phyloP scores from a whole-genome alignment of 2,329 filamentous ascomycete genomes.

The Helotiales sp. region DNA sequence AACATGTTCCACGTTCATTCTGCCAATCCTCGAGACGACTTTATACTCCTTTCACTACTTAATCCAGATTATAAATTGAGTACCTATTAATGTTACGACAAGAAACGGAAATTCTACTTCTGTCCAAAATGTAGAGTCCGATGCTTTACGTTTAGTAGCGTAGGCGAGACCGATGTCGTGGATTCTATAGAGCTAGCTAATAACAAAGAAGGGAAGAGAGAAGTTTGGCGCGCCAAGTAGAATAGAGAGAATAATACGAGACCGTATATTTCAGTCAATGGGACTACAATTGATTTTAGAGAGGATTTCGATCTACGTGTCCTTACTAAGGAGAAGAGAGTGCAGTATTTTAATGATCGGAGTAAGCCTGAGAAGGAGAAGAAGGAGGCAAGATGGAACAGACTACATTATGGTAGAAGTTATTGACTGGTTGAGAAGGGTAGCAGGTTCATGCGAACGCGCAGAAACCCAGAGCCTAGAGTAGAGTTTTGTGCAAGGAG shows the following conservation, averaged over 20 bases:
- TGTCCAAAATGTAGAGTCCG: slow-evolving; percentile 46
- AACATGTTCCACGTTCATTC: slow-evolving; percentile 45
- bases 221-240: slow-evolving; percentile 32
- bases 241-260: slow-evolving; percentile 28
- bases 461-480: slow-evolving; percentile 11
- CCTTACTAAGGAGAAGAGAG: slow-evolving; percentile 32
- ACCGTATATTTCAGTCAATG: slow-evolving; percentile 32
- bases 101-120: slow-evolving; percentile 42
- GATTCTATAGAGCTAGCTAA: slow-evolving; percentile 27
- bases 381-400: slow-evolving; percentile 30
- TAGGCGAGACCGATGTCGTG: slow-evolving; percentile 33
- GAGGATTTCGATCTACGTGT: slow-evolving; percentile 32
- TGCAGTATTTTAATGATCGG: slow-evolving; percentile 32
- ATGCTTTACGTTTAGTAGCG: slow-evolving; percentile 41
- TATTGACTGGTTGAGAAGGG: slow-evolving; percentile 28
- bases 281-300: slow-evolving; percentile 30
- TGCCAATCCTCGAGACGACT: slow-evolving; percentile 40
- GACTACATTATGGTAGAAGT: slow-evolving; percentile 31
- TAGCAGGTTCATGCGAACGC: slow-evolving; percentile 10
- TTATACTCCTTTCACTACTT: slow-evolving; percentile 45
- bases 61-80: slow-evolving; percentile 41
- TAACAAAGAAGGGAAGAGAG: slow-evolving; percentile 29
- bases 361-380: slow-evolving; percentile 30
- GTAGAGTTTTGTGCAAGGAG: too few relatives aligned
- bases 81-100: slow-evolving; percentile 38